Evolutionary conservation across 208 protist species (phyloP), one percentile per base, ranked within the genome.

Genomic region (Ichthyophonus hoferi): DNA sequence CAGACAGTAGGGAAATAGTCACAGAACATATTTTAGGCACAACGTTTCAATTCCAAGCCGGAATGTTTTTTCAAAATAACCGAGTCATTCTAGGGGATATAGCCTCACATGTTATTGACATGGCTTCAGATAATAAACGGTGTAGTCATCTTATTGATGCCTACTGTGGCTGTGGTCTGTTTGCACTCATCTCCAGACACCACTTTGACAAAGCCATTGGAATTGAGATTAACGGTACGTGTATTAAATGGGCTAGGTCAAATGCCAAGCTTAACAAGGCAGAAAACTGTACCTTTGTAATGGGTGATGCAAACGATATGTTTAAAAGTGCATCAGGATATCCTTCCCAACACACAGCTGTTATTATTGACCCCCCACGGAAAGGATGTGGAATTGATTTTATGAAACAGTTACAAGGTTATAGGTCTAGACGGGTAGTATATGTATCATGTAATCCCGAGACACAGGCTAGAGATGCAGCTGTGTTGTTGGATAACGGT

Each of bases 1-100:
- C 79, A 2, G 81, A 79, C 33, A 34, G 42, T n/a, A 31, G 17
- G 17, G 41, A 7, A 35, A 33, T 1, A n/a, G 42, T 50, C 14
- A 1, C 31, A 33, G 88, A 87, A 42, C 7, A 1, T 2, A 79
- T 90, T 33, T 34, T 38, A 24, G 58, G n/a, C 7, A 1, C 83
- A 17, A 0, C 1, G 0, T 85, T 81, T 33, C 1, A 0, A n/a
- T 91, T 91, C 31, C 2, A 0, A 1, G 89, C 89, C 1, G 42
- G 58, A 40, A 33, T 42, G 7, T 91, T 91, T 43, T 91, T 91
- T 83, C 89, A 91, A 78, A 91, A 91, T 81, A 91, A 91, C 35
- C 89, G 76, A 40, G 39, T 40, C 43, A 38, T 34, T 24, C 78
- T 91, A 81, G 82, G 67, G 12, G 14, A 1, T 1, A 24, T 91